Conservation (phyloP, 2,329 filamentous ascomycete species). For the Verticillium alfalfae region DNA sequence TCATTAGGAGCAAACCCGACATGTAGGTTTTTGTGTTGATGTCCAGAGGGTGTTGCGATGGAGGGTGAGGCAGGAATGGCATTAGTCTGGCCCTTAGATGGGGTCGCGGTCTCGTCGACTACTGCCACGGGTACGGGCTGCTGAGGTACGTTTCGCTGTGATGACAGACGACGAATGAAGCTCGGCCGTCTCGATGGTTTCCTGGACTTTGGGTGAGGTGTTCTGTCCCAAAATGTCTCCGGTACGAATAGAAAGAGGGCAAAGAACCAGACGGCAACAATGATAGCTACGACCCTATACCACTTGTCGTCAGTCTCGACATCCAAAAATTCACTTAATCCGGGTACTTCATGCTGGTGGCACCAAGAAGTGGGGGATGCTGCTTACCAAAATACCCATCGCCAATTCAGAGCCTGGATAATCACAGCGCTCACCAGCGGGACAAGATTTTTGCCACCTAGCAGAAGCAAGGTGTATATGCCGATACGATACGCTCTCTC, state of each 20-base stretch:
- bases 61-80: neutral
- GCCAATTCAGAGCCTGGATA: constrained; percentile 73
- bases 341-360: neutral
- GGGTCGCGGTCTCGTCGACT: neutral
- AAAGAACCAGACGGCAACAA: constrained; percentile 64
- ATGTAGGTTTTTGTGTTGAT: constrained; percentile 19
- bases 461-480: constrained; percentile 82
- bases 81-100: neutral
- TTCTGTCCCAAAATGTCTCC: constrained; percentile 92
- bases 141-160: constrained; percentile 18
- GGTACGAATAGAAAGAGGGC: constrained; percentile 87
- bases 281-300: constrained; percentile 70
- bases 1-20: constrained; percentile 23
- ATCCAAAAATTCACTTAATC: neutral
- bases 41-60: neutral
- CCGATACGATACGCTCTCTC: constrained; percentile 90
- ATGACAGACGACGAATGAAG: constrained; percentile 43
- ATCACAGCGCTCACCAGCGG: constrained; percentile 82
- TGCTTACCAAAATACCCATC: constrained; percentile 80
- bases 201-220: constrained; percentile 44
- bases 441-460: constrained; percentile 87
- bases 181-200: constrained; percentile 33
- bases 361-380: neutral
- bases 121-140: neutral
- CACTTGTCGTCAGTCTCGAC: constrained; percentile 13